These are phyloP conservation scores for Tardiomyces depauwii DNA, from an alignment of 1,139 yeast species.

Conservation along the genomic window DNA sequence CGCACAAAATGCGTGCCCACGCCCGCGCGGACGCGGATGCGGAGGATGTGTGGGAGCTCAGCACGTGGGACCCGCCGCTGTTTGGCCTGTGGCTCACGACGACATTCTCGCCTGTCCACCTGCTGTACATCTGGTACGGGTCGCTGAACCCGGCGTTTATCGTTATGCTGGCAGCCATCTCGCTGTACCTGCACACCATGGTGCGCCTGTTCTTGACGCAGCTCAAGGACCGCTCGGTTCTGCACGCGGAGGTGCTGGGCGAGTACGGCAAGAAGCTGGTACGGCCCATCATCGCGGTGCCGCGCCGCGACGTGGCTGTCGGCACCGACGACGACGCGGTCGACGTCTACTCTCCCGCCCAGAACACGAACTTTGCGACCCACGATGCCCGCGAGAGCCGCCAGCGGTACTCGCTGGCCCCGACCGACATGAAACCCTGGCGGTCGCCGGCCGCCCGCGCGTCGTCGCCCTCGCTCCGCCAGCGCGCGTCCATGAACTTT, in stretches of 20 bases:
- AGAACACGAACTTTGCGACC: slow-evolving; percentile 31
- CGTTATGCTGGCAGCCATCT: slow-evolving; percentile 24
- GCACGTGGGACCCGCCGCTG: slow-evolving; percentile 49
- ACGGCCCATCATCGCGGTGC: slow-evolving; percentile 44
- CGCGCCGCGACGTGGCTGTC: slow-evolving; percentile 50
- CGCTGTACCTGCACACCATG: slow-evolving; percentile 32
- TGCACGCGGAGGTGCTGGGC: slow-evolving; percentile 49
- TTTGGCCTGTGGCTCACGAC: slow-evolving; percentile 38
- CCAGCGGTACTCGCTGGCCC: slow-evolving; percentile 18
- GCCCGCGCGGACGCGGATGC: neutral
- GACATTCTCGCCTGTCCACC: slow-evolving; percentile 47
- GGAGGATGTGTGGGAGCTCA: slow-evolving; percentile 37
- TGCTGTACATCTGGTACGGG: slow-evolving; percentile 33
- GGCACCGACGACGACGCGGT: slow-evolving; percentile 37
- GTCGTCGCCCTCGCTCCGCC: neutral
- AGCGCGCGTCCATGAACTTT: neutral
- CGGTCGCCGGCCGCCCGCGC: neutral
- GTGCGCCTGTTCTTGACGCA: slow-evolving; percentile 36
- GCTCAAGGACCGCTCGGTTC: slow-evolving; percentile 46
- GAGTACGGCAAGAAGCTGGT: slow-evolving; percentile 59
- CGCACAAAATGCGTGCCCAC: neutral
- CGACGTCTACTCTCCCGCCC: slow-evolving; percentile 23
- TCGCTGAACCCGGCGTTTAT: slow-evolving; percentile 30
- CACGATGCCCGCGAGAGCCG: slow-evolving; percentile 32
- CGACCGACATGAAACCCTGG: slow-evolving; percentile 8